Evolutionary conservation across 352 stramenopile genomes (phyloP).

Genomic region (Globisporangium carolinianum): DNA sequence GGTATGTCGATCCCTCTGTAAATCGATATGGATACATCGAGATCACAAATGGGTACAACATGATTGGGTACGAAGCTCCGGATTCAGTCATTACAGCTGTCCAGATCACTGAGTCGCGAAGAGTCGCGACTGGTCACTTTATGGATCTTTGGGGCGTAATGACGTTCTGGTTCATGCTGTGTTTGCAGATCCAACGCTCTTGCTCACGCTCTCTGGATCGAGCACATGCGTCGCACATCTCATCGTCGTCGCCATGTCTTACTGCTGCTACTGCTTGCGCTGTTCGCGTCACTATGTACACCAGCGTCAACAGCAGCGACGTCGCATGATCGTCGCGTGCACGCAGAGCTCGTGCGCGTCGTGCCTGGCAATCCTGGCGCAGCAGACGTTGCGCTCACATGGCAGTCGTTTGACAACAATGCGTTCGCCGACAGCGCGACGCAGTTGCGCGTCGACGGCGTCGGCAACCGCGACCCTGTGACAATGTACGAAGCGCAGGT

Average conservation of each 20-base stretch:
- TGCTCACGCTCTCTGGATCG: no score
- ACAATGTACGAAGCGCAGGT: constrained; percentile 54
- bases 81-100: no score
- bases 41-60: no score
- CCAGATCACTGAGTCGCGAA: no score
- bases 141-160: no score
- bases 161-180: no score
- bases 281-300: not conserved
- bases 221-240: no score
- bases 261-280: not conserved
- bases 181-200: no score
- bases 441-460: constrained; percentile 5
- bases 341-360: constrained; percentile 23
- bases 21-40: no score
- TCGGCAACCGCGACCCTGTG: constrained; percentile 22
- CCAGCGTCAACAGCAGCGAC: constrained; percentile 3
- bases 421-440: constrained; percentile 8
- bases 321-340: constrained; percentile 17
- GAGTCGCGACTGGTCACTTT: no score
- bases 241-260: not conserved
- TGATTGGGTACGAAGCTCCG: no score
- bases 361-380: constrained; percentile 32
- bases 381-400: constrained; percentile 30
- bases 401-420: constrained; percentile 33
- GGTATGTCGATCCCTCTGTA: no score